These are phyloP conservation scores for Ascochyta fabae DNA, from an alignment of 2,329 filamentous ascomycete species.

Conservation along the genomic window DNA sequence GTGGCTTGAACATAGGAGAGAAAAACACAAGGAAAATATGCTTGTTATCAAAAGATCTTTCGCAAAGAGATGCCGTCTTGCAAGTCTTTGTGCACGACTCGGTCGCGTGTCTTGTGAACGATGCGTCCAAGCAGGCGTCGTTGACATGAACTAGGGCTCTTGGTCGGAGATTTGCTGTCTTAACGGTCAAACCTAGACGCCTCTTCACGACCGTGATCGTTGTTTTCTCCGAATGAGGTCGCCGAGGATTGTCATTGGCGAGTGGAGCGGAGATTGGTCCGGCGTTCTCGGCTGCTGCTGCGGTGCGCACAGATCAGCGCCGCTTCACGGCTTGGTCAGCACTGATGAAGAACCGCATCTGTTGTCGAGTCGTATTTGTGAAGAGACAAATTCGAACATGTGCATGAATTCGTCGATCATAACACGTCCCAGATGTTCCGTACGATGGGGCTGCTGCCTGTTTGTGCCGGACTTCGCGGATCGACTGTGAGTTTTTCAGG, in stretches of 20 bases:
- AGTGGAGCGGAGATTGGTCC: slow-evolving; percentile 14
- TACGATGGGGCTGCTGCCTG: slow-evolving; percentile 75
- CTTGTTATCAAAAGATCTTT: not conserved
- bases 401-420: slow-evolving; percentile 50
- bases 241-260: not conserved
- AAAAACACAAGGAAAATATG: slow-evolving; percentile 1
- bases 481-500: slow-evolving; percentile 67
- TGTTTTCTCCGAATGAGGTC: not conserved
- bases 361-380: slow-evolving; percentile 9
- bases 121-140: not conserved
- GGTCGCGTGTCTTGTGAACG: not conserved
- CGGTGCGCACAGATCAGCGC: not conserved
- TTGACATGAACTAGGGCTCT: not conserved
- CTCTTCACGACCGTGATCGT: not conserved
- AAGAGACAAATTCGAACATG: not conserved
- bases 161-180: slow-evolving; percentile 12
- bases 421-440: slow-evolving; percentile 80
- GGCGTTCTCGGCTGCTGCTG: slow-evolving; percentile 1
- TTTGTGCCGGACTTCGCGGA: slow-evolving; percentile 76
- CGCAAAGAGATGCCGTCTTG: not conserved
- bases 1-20: slow-evolving; percentile 12
- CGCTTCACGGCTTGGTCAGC: not conserved
- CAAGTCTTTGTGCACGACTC: not conserved
- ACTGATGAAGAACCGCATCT: not conserved
- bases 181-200: slow-evolving; percentile 11